phyloP scores from a whole-genome alignment of 2,329 filamentous ascomycete species.

The Fusarium verticillioides region DNA sequence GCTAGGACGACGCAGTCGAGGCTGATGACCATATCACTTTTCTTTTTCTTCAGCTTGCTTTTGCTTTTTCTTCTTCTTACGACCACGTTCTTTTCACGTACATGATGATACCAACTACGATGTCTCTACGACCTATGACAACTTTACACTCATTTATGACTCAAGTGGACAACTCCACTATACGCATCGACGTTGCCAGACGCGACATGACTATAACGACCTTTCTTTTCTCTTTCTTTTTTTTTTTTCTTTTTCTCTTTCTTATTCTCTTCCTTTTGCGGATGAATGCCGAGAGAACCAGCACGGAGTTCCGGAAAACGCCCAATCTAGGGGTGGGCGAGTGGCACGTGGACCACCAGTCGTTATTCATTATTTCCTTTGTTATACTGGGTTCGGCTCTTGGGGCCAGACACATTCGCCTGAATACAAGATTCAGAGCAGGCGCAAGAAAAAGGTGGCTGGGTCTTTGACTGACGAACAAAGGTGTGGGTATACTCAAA shows the following conservation, averaged over 20 bases:
- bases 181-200: slow-evolving; percentile 29
- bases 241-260: background rate
- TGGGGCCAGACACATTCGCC: background rate
- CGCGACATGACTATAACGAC: slow-evolving; percentile 25
- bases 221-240: background rate
- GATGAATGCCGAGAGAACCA: slow-evolving; percentile 16
- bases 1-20: slow-evolving; percentile 49
- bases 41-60: background rate
- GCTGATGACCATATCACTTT: slow-evolving; percentile 6
- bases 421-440: slow-evolving; percentile 10
- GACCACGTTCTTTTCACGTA: slow-evolving; percentile 16
- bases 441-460: slow-evolving; percentile 8
- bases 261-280: background rate
- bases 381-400: background rate
- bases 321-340: slow-evolving; percentile 5
- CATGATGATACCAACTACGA: slow-evolving; percentile 37
- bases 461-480: slow-evolving; percentile 12
- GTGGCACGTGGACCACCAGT: slow-evolving; percentile 4
- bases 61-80: background rate
- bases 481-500: slow-evolving; percentile 10
- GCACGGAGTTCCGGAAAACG: slow-evolving; percentile 31
- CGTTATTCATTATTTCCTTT: slow-evolving; percentile 28
- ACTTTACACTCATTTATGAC: slow-evolving; percentile 16
- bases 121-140: slow-evolving; percentile 35
- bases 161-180: slow-evolving; percentile 4